Evolutionary conservation across 2,329 filamentous ascomycete species (phyloP), one percentile per base, ranked within the genome.

Genomic region (Phoma sp.): DNA sequence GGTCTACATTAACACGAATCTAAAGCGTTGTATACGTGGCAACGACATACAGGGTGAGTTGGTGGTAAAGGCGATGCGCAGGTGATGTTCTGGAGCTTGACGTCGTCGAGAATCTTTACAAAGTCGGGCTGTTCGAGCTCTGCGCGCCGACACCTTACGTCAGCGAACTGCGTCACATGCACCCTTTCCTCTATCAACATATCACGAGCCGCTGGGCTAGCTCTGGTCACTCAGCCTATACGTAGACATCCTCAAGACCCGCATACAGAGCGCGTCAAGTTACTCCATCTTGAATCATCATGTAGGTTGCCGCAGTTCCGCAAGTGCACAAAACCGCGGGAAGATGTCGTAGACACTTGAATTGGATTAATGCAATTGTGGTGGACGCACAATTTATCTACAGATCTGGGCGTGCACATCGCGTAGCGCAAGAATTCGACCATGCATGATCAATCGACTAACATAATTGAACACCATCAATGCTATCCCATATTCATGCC

Each of bases 101-200:
- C 58, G 64, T 57, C 55, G 44, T 68, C 50, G 54, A 62, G 59
- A 67, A 66, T 63, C 61, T 70, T 69, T 63, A 61, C 56, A 55
- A 10, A 53, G 50, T 47, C 10, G 55, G 51, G 55, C 35, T 43
- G 38, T 39, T 45, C 24, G 25, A 37, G 39, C 51, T 44, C 39
- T 37, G 24, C 24, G 19, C 21, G 51, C 46, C 52, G 51, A 50
- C 32, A 40, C 17, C 29, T 46, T 40, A 38, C 29, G 38, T 21
- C 35, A 36, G 37, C 49, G 39, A 43, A 37, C 40, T 37, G 35
- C 38, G 35, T 49, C 31, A 35, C 37, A 17, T 31, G 24, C 24
- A 43, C 4, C 19, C 9, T 12, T 43, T 6, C 4, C 29, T 13
- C 12, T 13, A 31, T 12, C 29, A 31, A 12, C 29, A 31, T 10